A percentile compares a stretch with the other conserved stretches of the same genome.
Evolutionary conservation across 352 stramenopile species (phyloP).

Genomic region (Globisporangium rhizosaccharum): DNA sequence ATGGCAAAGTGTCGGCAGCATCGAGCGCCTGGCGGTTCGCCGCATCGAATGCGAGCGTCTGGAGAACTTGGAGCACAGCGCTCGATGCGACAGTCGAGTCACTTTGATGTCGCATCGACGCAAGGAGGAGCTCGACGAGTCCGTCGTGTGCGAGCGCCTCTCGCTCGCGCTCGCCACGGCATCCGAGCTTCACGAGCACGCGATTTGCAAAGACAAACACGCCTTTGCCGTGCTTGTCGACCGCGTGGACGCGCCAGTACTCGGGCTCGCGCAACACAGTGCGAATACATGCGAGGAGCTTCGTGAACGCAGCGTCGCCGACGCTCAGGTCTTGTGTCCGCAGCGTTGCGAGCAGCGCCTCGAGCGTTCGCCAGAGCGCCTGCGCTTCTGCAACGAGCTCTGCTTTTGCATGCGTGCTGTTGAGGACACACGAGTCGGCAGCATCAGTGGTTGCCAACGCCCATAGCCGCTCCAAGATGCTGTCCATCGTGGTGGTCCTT

Average conservation of each 20-base stretch:
- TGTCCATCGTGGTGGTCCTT: conserved; percentile 22
- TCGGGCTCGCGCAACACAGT: conserved; percentile 24
- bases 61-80: conserved; percentile 37
- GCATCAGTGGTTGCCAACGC: conserved; percentile 12
- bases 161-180: conserved; percentile 43
- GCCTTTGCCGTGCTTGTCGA: conserved; percentile 17
- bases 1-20: conserved; percentile 19
- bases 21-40: conserved; percentile 31
- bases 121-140: conserved; percentile 29
- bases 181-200: conserved; percentile 35
- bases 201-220: conserved; percentile 37
- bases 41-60: conserved; percentile 38
- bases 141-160: conserved; percentile 35
- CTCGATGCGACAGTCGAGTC: conserved; percentile 11
- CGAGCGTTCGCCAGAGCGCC: conserved; percentile 50
- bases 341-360: conserved; percentile 35
- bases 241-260: conserved; percentile 18
- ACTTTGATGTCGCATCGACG: conserved; percentile 14
- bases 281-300: conserved; percentile 31
- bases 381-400: conserved; percentile 31
- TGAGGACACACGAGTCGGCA: neutral
- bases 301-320: conserved; percentile 33
- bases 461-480: conserved; percentile 36
- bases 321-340: conserved; percentile 27
- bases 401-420: conserved; percentile 6